These are phyloP conservation scores for Rhytidiadelphus loreus DNA, from an alignment of 225 moss, liverwort and hornwort genomes.

Conservation along the genomic window DNA sequence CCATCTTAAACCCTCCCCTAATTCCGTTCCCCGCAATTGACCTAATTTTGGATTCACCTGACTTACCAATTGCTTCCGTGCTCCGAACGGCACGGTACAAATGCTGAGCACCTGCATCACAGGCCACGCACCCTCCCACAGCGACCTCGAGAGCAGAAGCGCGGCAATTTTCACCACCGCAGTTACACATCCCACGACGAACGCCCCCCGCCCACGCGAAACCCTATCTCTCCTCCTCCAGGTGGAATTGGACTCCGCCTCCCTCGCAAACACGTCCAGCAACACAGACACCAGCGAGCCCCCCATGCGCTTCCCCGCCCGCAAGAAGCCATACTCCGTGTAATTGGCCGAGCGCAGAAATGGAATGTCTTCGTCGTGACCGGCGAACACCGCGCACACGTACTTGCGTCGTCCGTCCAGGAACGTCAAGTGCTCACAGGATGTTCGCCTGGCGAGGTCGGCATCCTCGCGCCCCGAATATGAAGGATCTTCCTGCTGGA, in stretches of 20 bases:
- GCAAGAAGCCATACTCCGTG: conserved; percentile 28
- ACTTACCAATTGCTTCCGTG: conserved; percentile 60
- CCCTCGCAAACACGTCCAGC: conserved; percentile 16
- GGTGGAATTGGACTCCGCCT: not conserved
- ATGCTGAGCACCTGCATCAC: conserved; percentile 74
- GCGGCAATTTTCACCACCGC: conserved; percentile 42
- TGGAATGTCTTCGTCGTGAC: not conserved
- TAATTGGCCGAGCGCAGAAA: conserved; percentile 14
- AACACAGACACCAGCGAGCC: conserved; percentile 6
- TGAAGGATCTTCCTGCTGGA: not conserved
- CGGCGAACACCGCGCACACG: conserved; percentile 36
- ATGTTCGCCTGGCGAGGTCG: conserved; percentile 13
- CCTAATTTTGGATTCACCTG: not conserved
- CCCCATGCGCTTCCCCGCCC: conserved; percentile 31
- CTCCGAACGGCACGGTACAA: conserved; percentile 50
- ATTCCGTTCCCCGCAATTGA: not conserved
- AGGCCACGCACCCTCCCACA: conserved; percentile 65
- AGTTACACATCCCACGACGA: conserved; percentile 35
- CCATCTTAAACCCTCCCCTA: not conserved
- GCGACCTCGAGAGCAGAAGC: conserved; percentile 56
- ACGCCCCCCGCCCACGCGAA: not conserved
- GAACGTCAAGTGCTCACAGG: conserved; percentile 31
- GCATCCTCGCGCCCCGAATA: not conserved
- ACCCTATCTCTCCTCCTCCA: not conserved
- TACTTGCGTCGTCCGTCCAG: conserved; percentile 50